Percentiles rank a stretch among this genome's conserved stretches.
These are phyloP conservation scores for Sisymbrium irio DNA, from an alignment of 345 rosid species.

Conservation along the genomic window DNA sequence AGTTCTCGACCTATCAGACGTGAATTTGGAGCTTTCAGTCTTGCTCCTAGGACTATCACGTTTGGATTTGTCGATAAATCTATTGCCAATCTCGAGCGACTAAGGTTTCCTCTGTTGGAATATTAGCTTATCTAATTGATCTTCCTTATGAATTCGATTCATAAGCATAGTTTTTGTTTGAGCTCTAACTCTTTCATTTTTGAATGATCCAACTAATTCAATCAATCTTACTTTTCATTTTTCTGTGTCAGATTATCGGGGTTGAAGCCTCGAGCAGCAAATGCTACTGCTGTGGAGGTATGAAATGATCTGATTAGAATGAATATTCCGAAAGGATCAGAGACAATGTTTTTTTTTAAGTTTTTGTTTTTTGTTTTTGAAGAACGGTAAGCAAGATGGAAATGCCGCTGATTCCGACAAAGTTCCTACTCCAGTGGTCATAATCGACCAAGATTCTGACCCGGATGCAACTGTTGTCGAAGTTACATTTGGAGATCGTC, in stretches of 20 bases:
- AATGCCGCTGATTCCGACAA: slow-evolving; percentile 53
- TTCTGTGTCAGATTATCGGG: slow-evolving; percentile 46
- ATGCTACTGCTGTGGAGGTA: slow-evolving; percentile 83
- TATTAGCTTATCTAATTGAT: not conserved
- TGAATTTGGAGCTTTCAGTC: slow-evolving; percentile 11
- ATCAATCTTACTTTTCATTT: not conserved
- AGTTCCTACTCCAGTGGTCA: slow-evolving; percentile 86
- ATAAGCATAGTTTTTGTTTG: not conserved
- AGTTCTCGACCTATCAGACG: slow-evolving; percentile 9
- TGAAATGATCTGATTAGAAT: slow-evolving; percentile 12
- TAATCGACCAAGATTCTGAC: slow-evolving; percentile 91
- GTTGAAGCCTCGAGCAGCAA: slow-evolving; percentile 51
- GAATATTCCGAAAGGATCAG: not conserved
- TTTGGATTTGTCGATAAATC: slow-evolving; percentile 30
- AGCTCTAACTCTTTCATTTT: not conserved
- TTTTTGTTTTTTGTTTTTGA: slow-evolving; percentile 5
- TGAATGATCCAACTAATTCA: not conserved
- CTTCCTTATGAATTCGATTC: not conserved
- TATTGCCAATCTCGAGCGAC: slow-evolving; percentile 1
- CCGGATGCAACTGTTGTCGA: slow-evolving; percentile 84
- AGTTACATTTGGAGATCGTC: slow-evolving; percentile 96
- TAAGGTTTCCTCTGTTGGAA: slow-evolving; percentile 11
- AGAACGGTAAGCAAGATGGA: slow-evolving; percentile 55
- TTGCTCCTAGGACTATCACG: slow-evolving; percentile 5
- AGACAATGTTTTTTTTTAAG: not conserved